Evolutionary conservation across 2,329 filamentous ascomycete species (phyloP), one percentile per base, ranked within the genome.

Genomic region (Phialemonium atrogriseum): DNA sequence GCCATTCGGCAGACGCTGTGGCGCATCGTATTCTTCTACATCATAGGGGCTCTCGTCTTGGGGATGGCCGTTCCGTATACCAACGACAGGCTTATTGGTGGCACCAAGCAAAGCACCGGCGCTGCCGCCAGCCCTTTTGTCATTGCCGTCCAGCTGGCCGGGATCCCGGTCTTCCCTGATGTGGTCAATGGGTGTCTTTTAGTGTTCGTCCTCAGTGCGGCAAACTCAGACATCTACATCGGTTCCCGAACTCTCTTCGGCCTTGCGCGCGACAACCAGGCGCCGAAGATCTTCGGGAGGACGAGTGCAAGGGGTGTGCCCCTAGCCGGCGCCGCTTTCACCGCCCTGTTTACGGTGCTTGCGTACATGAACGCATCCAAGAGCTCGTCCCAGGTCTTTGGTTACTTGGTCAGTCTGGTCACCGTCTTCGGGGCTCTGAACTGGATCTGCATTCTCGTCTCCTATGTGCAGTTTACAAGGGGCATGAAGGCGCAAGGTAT

Each of bases 1-100:
- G 79, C 78, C 16, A 79, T 82, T 54, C 77, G 73, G 46, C 65
- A 81, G 34, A 82, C 77, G 23, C 79, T 83, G 52, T 77, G 70
- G 56, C 77, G 79, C 13, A 83, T 83, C 47, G 52, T 79, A 38
- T 64, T 81, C 54, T 84, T 84, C 59, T 83, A 83, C 56, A 64
- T 78, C 35, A 52, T 77, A 17, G 74, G 70, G 7, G 75, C 83
- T 11, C 60, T 83, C 26, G 66, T 82, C 26, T 58, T 83, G 5
- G 79, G 79, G 35, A 80, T 80, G 60, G 62, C 79, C 10, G 72
- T 84, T 2, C 74, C 77, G 0, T 81, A 79, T 59, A 60, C 81
- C 53, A 53, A 55, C 33, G 22, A 40, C 0, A 13, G 41, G 7
- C 57, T 73, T 10, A 56, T 67, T 7, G 53, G 55, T 8, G 67